Evolutionary conservation across 306 rosid species (phyloP).

Genomic region (Dryas drummondii): DNA sequence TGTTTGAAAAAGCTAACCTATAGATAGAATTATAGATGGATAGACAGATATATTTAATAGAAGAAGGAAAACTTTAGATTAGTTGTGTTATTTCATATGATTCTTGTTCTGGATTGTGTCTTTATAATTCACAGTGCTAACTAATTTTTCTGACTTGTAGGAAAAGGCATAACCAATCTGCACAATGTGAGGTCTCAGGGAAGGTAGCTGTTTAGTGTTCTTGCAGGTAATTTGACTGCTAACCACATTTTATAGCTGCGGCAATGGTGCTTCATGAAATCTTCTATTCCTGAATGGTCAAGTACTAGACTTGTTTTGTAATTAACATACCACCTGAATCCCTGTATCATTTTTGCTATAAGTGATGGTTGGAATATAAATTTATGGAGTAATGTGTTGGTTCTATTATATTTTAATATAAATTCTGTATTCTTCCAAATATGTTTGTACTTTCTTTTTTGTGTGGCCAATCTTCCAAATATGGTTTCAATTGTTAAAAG

Average conservation of each 20-base stretch:
- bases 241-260: not conserved
- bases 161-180: conserved; percentile 30
- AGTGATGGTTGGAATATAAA: not conserved
- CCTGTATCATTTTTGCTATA: too few relatives aligned
- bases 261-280: not conserved
- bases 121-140: conserved; percentile 13
- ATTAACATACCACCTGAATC: too few relatives aligned
- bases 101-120: not conserved
- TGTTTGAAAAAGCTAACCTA: not conserved
- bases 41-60: not conserved
- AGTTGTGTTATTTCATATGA: not conserved
- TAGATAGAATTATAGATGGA: not conserved
- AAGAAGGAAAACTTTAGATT: not conserved
- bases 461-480: not conserved
- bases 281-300: not conserved
- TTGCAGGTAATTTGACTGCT: conserved; percentile 2
- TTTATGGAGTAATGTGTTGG: not conserved
- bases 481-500: not conserved
- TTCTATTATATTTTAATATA: not conserved
- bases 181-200: conserved; percentile 32
- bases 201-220: conserved; percentile 33
- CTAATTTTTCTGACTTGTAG: conserved; percentile 36
- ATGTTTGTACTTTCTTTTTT: not conserved
- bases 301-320: too few relatives aligned
- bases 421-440: not conserved